A percentile compares a stretch with the other conserved stretches of the same genome.
Evolutionary conservation across 192 early-diverging fungal species (phyloP).

Genomic region (Backusella circina): DNA sequence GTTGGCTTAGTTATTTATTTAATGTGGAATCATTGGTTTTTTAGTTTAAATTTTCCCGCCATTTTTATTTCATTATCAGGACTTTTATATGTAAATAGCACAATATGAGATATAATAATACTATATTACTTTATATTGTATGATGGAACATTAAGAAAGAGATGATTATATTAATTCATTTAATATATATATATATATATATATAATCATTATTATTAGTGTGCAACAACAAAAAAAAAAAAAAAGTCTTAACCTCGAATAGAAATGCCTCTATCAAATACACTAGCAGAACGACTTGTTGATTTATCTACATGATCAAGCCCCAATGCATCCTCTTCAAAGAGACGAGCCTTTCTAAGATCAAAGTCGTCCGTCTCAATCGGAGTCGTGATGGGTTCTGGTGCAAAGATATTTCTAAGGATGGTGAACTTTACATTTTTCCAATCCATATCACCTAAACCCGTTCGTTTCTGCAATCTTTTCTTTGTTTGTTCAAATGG

Average conservation of each 20-base stretch:
- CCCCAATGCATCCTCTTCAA: slow-evolving; percentile 40
- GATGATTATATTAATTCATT: too few relatives aligned
- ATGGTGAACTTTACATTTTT: slow-evolving; percentile 59
- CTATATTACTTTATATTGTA: too few relatives aligned
- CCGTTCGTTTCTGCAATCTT: slow-evolving; percentile 65
- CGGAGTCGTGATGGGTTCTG: background rate
- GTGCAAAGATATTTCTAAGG: slow-evolving; percentile 29
- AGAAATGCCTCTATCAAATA: slow-evolving; percentile 28
- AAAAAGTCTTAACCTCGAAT: slow-evolving; percentile 18
- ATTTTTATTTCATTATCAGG: background rate
- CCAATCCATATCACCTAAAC: slow-evolving; percentile 82
- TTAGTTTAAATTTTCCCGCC: too few relatives aligned
- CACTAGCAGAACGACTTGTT: slow-evolving; percentile 13
- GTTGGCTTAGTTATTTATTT: too few relatives aligned
- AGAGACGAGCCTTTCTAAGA: slow-evolving; percentile 29
- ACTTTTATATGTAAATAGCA: too few relatives aligned
- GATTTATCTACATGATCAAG: slow-evolving; percentile 45
- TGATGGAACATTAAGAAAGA: too few relatives aligned
- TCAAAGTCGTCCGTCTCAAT: slow-evolving; percentile 31
- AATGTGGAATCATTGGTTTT: too few relatives aligned
- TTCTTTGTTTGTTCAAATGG: slow-evolving; percentile 64
- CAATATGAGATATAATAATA: too few relatives aligned
- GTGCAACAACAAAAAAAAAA: background rate
- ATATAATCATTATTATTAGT: background rate
- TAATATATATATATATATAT: too few relatives aligned